phyloP scores from a whole-genome alignment of 2,329 filamentous ascomycete species.

The Microcyclospora tardicrescens region DNA sequence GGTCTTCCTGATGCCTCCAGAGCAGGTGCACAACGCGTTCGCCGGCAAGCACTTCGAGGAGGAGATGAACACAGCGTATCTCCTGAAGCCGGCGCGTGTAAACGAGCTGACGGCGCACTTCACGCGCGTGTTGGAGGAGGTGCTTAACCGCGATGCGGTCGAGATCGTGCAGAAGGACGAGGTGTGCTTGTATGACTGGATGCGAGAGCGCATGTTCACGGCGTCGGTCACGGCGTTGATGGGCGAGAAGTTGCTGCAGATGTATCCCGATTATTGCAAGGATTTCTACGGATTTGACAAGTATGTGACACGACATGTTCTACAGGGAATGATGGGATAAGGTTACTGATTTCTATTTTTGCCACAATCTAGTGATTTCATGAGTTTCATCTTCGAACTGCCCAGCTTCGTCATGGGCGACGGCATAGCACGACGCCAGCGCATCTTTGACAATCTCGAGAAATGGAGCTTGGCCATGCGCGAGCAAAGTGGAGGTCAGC shows the following conservation, averaged over 20 bases:
- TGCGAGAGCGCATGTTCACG: slow-evolving; percentile 19
- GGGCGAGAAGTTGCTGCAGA: slow-evolving; percentile 17
- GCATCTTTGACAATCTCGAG: slow-evolving; percentile 15
- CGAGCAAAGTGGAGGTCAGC: slow-evolving; percentile 10
- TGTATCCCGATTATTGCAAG: slow-evolving; percentile 16
- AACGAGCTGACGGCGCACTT: slow-evolving; percentile 20
- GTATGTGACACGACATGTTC: too few species aligned
- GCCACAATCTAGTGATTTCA: slow-evolving; percentile 6
- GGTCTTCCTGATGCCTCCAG: slow-evolving; percentile 13
- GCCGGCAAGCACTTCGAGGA: slow-evolving; percentile 12
- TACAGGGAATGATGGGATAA: too few species aligned
- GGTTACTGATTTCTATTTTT: too few species aligned
- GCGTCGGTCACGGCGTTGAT: slow-evolving; percentile 19
- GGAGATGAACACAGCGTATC: slow-evolving; percentile 17
- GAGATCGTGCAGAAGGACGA: slow-evolving; percentile 9
- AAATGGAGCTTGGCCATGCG: slow-evolving; percentile 16
- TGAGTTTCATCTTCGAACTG: slow-evolving; percentile 18
- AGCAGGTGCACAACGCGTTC: slow-evolving; percentile 12
- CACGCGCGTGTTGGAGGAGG: slow-evolving; percentile 8
- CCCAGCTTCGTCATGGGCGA: slow-evolving; percentile 15
- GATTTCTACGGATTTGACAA: slow-evolving; percentile 22
- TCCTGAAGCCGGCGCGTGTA: slow-evolving; percentile 18
- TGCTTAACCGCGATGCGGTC: slow-evolving; percentile 11
- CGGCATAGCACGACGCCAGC: slow-evolving; percentile 11
- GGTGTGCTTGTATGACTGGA: slow-evolving; percentile 18